These are phyloP conservation scores for Micromonas pusilla DNA, from an alignment of 139 green algal genomes.

Conservation along the genomic window DNA sequence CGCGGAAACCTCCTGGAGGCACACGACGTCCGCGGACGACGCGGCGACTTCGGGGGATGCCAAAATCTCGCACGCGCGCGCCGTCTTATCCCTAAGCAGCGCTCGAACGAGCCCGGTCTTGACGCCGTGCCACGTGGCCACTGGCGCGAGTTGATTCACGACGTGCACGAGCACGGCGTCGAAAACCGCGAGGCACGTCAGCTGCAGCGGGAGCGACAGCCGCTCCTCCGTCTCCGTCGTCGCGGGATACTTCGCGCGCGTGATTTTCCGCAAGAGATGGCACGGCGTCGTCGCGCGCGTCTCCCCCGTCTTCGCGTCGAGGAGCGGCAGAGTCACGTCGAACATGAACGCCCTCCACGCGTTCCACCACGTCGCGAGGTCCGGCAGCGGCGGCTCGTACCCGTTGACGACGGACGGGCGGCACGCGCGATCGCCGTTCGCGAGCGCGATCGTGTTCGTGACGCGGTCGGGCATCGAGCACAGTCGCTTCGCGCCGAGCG, in stretches of 20 bases:
- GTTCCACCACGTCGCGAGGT: conserved; percentile 12
- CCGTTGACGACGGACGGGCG: conserved; percentile 23
- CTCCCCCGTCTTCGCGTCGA: conserved; percentile 2
- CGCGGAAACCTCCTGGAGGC: conserved; percentile 23
- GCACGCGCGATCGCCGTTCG: background rate
- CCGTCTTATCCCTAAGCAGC: conserved; percentile 16
- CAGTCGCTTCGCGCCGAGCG: conserved; percentile 25
- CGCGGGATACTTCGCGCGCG: conserved; percentile 22
- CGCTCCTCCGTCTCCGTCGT: conserved; percentile 11
- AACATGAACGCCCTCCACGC: conserved; percentile 28
- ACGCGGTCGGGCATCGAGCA: conserved; percentile 26
- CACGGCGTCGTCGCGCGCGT: background rate
- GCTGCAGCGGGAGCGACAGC: conserved; percentile 24
- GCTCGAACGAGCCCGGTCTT: conserved; percentile 12
- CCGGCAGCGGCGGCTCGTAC: conserved; percentile 1
- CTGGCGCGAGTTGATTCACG: conserved; percentile 12
- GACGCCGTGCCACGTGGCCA: conserved; percentile 19
- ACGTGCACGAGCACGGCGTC: conserved; percentile 28
- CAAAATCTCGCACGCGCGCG: conserved; percentile 9
- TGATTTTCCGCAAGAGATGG: conserved; percentile 13
- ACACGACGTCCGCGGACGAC: conserved; percentile 22
- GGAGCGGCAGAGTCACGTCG: background rate
- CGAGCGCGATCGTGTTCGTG: conserved; percentile 26
- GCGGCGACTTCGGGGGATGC: background rate
- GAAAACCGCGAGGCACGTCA: conserved; percentile 11